Percentiles rank a stretch among this genome's conserved stretches.
phyloP scores from a whole-genome alignment of 129 eudicot genomes.

The Lactuca sativa region DNA sequence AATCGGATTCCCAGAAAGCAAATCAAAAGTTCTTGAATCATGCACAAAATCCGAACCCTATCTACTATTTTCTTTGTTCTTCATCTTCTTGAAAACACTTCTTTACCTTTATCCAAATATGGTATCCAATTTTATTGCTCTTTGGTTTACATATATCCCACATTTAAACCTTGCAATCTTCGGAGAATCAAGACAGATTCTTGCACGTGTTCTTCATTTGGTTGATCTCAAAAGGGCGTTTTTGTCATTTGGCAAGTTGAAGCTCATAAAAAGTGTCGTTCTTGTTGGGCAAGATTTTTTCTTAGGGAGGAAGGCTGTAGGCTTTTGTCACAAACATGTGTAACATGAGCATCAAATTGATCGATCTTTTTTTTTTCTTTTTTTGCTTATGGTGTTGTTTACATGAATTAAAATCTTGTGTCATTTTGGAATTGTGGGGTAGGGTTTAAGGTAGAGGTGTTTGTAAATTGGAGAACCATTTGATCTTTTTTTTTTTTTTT shows the following conservation, averaged over 20 bases:
- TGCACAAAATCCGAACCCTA: constrained; percentile 56
- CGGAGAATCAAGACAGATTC: constrained; percentile 71
- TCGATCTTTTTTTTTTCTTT: background rate
- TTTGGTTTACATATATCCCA: constrained; percentile 56
- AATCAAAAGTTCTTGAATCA: constrained; percentile 24
- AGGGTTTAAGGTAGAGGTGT: constrained; percentile 16
- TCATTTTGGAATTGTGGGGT: constrained; percentile 28
- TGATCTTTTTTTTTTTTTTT: constrained; percentile 9
- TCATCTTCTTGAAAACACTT: constrained; percentile 48
- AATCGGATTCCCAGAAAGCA: constrained; percentile 17
- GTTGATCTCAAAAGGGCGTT: constrained; percentile 61
- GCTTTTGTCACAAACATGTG: constrained; percentile 7
- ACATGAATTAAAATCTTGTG: constrained; percentile 6
- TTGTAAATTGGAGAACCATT: constrained; percentile 34
- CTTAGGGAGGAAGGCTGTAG: constrained; percentile 31
- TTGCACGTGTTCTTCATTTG: constrained; percentile 58
- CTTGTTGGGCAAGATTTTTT: constrained; percentile 61
- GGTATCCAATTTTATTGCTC: constrained; percentile 36
- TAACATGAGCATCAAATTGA: constrained; percentile 1
- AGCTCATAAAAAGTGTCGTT: constrained; percentile 67
- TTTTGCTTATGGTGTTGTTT: background rate
- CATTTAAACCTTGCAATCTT: constrained; percentile 65
- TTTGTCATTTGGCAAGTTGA: constrained; percentile 41
- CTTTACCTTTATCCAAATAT: constrained; percentile 50
- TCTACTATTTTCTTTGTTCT: constrained; percentile 49